Evolutionary conservation across 2,329 filamentous ascomycete genomes (phyloP), one percentile per base, ranked within the genome.

Genomic region (Ceratocystis destructans): DNA sequence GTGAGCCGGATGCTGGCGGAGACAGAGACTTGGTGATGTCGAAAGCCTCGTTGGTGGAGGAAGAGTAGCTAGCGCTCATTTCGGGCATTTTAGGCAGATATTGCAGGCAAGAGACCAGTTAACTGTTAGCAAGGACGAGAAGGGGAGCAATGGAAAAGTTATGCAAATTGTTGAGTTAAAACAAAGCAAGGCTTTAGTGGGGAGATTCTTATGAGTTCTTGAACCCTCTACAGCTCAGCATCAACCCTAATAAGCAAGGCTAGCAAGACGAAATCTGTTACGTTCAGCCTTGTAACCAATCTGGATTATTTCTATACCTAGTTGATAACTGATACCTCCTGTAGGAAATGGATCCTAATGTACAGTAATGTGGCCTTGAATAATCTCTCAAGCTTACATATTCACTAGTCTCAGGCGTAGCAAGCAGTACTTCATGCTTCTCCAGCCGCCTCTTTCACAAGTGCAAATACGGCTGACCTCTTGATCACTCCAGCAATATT

Each of bases 1-100:
- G 74, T 37, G 76, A 71, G 28, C 75, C 64, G 50, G 76, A 57
- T 3, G 77, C 76, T 6, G 74, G 69, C 10, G 74, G 71, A 5
- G 28, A 31, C 68, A 81, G 71, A 61, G 71, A 64, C 25, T 74
- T 73, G 17, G 75, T 70, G 71, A 80, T 67, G 55, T 72, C 72
- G 74, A 85, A 85, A 45, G 78, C 71, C 2, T 74, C 74, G 73
- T 78, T 80, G 67, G 75, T 71, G 5, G 80, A 76, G 15, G 82
- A 83, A n/a, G 74, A 74, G 76, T 87, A 87, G 8, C 20, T 59
- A 20, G 68, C 59, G 5, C 59, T 57, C n/a, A 65, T 17, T 20
- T 48, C 37, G 3, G 44, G 41, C 64, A 66, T 68, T 64, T 8
- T 46, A 20, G 7, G 8, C 31, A 10, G 25, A 41, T 41, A 33